phyloP scores from a whole-genome alignment of 257 asterid species.

The Mentha longifolia region DNA sequence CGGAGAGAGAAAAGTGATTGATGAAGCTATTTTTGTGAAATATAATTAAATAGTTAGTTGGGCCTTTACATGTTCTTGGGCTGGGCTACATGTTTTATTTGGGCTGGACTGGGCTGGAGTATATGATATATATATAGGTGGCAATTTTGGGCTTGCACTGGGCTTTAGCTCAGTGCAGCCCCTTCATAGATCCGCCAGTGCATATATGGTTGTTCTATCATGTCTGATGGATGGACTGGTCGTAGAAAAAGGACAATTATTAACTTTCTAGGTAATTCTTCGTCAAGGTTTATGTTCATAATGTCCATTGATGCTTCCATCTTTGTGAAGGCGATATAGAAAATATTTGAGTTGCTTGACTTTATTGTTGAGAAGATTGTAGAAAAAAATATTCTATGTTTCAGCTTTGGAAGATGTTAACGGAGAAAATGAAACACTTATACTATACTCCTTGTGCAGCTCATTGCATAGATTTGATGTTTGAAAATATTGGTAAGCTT shows the following conservation, averaged over 20 bases:
- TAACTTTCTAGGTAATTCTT: not conserved
- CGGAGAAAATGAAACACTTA: not conserved
- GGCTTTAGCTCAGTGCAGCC: too few relatives aligned
- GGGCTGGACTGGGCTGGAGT: too few relatives aligned
- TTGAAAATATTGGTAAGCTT: not conserved
- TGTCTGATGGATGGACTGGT: conserved; percentile 1
- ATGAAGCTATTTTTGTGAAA: too few relatives aligned
- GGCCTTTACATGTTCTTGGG: too few relatives aligned
- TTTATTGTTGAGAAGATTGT: not conserved
- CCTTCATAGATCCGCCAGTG: too few relatives aligned
- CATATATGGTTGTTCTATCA: not conserved
- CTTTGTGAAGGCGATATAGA: not conserved
- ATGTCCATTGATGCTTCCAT: not conserved
- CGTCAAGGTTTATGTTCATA: not conserved
- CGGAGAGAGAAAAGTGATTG: too few relatives aligned
- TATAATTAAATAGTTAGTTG: too few relatives aligned
- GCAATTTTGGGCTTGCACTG: too few relatives aligned
- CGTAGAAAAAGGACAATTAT: not conserved
- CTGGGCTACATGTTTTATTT: too few relatives aligned
- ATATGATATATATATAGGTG: too few relatives aligned
- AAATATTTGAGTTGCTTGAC: not conserved
- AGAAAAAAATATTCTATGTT: not conserved
- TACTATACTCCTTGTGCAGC: not conserved
- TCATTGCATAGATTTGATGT: not conserved
- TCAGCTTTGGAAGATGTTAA: not conserved